Evolutionary conservation across 192 early-diverging fungal genomes (phyloP), one percentile per base, ranked within the genome.

Genomic region (Paraglomus occultum): DNA sequence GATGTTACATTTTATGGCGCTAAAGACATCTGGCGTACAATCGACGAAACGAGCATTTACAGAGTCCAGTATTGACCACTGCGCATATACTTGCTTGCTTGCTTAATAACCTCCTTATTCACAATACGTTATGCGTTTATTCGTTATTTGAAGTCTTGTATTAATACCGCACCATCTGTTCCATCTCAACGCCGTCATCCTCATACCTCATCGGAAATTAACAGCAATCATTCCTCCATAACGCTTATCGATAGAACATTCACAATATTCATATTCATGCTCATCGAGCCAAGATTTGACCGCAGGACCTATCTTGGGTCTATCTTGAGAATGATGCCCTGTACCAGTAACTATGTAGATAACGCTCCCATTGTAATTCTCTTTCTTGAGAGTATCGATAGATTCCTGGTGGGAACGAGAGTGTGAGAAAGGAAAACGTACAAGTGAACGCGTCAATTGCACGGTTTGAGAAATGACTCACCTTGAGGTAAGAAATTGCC

Each of bases 271-370:
- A 40, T 78, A 78, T 0, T 71, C 77, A 70, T 70, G 74, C 23
- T 73, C 74, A 49, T 70, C 77, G 1, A 78, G 61, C 77, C 77
- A 78, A 14, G 74, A 72, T 15, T 69, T 67, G 14, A 78, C 67
- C 0, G 77, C 73, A 6, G 77, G 77, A n/a, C 61, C 57, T 12
- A 78, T 48, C 17, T 74, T 78, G 20, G 77, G 64, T 40, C 66
- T 58, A 39, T 73, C 70, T 8, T 47, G 8, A 1, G 77, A 78
- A 55, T 84, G 83, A 60, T 80, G 79, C 0, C 83, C 83, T 0
- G 78, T 76, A 7, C 83, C 83, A 15, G 83, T 84, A 6, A 84
- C 80, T 20, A 84, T 69, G 71, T 82, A 84, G 31, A 82, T 73
- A 17, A 20, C 4, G 17, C 73, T 73, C 8, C 83, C 83, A 1